Evolutionary conservation across 768 basidiomycete genomes (phyloP).

Genomic region (Boletus tylopilopsis): DNA sequence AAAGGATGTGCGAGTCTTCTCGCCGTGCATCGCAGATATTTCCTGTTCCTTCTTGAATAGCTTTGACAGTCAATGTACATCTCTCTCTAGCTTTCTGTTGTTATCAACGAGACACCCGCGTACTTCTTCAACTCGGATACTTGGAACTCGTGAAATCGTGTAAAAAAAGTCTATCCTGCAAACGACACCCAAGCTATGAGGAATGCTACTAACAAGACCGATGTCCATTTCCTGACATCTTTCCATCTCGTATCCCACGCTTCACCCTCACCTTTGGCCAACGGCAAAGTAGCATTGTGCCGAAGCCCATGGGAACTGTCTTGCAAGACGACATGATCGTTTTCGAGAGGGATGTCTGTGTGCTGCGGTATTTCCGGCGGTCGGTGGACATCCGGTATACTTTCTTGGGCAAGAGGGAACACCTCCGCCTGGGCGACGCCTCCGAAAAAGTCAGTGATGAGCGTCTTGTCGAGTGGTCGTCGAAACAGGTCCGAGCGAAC

Average conservation of each 20-base stretch:
- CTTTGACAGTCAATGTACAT: too few species aligned
- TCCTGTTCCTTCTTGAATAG: too few species aligned
- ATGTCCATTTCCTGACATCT: conserved; percentile 28
- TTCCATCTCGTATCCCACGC: conserved; percentile 21
- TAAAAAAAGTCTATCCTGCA: conserved; percentile 7
- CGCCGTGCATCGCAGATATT: too few species aligned
- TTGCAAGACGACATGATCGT: background rate
- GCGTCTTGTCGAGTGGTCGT: conserved; percentile 55
- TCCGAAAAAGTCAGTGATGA: conserved; percentile 85
- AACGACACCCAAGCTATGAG: conserved; percentile 30
- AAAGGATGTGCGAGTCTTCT: too few species aligned
- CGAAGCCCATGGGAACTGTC: background rate
- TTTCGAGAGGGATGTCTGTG: background rate
- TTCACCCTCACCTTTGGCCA: background rate
- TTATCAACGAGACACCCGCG: background rate
- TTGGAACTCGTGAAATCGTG: background rate
- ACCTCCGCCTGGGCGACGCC: conserved; percentile 85
- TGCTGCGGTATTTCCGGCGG: background rate
- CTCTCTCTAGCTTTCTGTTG: too few species aligned
- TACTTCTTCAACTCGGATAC: too few species aligned
- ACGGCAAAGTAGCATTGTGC: background rate
- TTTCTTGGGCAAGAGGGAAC: conserved; percentile 18
- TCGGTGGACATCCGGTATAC: background rate
- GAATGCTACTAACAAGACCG: conserved; percentile 21
- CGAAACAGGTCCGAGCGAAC: conserved; percentile 81